Evolutionary conservation across 805 yeast genomes (phyloP).

Genomic region (Sugiyamaella valdiviana): DNA sequence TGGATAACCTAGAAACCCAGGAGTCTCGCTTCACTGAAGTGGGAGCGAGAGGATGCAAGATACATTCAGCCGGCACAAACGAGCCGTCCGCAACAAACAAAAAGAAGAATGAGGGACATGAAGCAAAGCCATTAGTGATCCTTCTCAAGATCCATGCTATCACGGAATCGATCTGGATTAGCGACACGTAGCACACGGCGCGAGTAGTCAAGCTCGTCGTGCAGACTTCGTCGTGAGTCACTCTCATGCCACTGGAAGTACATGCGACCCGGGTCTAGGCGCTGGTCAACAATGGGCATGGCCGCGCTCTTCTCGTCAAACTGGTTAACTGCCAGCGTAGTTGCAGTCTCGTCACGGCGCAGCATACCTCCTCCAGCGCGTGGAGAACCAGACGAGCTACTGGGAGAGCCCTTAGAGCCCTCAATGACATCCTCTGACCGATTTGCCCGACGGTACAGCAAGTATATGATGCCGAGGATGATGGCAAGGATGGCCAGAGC

Average conservation of each 20-base stretch:
- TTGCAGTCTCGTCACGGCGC: conserved; percentile 16
- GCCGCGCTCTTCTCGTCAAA: conserved; percentile 27
- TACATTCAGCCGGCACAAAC: not conserved
- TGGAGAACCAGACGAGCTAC: conserved; percentile 1
- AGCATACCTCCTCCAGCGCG: conserved; percentile 11
- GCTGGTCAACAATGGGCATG: conserved; percentile 46
- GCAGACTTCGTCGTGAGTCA: conserved; percentile 42
- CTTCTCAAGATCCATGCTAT: conserved; percentile 6
- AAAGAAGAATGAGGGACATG: not conserved
- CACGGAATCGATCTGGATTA: conserved; percentile 34
- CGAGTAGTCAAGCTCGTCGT: conserved; percentile 53
- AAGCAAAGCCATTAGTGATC: conserved; percentile 1
- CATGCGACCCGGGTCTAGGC: conserved; percentile 53
- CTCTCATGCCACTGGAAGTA: conserved; percentile 43
- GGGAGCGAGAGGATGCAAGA: not conserved
- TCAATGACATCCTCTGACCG: conserved; percentile 2
- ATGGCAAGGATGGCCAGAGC: conserved; percentile 53
- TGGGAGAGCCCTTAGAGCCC: conserved; percentile 4
- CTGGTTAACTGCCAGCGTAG: conserved; percentile 19
- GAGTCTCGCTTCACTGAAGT: not conserved
- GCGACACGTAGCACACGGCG: conserved; percentile 51
- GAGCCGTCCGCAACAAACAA: conserved; percentile 1
- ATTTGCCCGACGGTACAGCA: conserved; percentile 33
- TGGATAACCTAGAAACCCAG: not conserved
- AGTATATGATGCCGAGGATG: conserved; percentile 35